phyloP scores from a whole-genome alignment of 345 rosid species.

The Brassica incana region DNA sequence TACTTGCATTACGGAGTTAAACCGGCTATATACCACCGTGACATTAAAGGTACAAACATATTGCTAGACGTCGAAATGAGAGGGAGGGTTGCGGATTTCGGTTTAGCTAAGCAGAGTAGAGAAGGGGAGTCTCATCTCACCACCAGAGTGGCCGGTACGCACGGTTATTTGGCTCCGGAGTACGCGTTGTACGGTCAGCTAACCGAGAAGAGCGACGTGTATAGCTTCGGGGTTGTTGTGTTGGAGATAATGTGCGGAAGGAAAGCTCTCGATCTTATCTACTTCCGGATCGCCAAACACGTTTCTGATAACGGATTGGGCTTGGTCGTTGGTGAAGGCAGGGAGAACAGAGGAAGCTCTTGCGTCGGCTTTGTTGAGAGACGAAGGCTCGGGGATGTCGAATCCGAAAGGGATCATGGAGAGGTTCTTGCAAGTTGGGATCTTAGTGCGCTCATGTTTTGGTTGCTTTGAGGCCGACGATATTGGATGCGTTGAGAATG shows the following conservation, averaged over 20 bases:
- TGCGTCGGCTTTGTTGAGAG: slow-evolving; percentile 50
- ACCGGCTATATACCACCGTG: slow-evolving; percentile 92
- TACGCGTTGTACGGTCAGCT: slow-evolving; percentile 89
- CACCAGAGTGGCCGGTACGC: slow-evolving; percentile 95
- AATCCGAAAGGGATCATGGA: slow-evolving; percentile 80
- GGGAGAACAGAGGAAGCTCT: slow-evolving; percentile 65
- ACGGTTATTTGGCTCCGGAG: slow-evolving; percentile 91
- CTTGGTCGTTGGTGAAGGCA: slow-evolving; percentile 78
- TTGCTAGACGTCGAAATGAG: slow-evolving; percentile 83
- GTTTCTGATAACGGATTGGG: slow-evolving; percentile 86
- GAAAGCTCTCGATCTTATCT: slow-evolving; percentile 77
- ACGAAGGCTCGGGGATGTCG: slow-evolving; percentile 40
- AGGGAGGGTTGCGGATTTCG: slow-evolving; percentile 93
- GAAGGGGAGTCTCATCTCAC: slow-evolving; percentile 97
- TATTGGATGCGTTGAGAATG: slow-evolving; percentile 80
- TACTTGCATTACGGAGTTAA: slow-evolving; percentile 91
- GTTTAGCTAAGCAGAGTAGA: slow-evolving; percentile 76
- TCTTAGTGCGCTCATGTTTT: slow-evolving; percentile 89
- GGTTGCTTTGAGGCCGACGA: slow-evolving; percentile 90
- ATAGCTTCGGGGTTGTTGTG: slow-evolving; percentile 87
- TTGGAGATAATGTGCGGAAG: slow-evolving; percentile 90
- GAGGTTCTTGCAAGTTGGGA: slow-evolving; percentile 78
- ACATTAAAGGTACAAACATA: slow-evolving; percentile 83
- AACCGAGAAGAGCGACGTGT: slow-evolving; percentile 91
- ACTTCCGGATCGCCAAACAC: slow-evolving; percentile 58